These are phyloP conservation scores for Boletus reticuloceps DNA, from an alignment of 768 basidiomycete genomes.

Conservation along the genomic window DNA sequence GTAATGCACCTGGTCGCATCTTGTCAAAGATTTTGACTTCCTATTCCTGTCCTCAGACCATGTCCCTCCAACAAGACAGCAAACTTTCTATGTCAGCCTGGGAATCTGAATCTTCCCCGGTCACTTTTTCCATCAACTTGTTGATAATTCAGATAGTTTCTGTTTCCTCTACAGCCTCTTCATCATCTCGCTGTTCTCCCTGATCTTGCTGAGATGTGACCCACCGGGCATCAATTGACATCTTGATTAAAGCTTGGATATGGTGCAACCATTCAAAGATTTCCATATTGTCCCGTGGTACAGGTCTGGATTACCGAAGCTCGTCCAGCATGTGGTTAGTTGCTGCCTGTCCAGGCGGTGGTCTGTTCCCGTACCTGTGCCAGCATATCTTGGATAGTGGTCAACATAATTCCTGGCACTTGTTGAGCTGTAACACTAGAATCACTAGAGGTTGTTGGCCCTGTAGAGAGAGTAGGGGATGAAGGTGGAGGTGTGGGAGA, in stretches of 20 bases:
- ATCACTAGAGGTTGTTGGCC: slow-evolving; percentile 33
- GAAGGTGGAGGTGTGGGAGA: slow-evolving; percentile 36
- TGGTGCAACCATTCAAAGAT: slow-evolving; percentile 28
- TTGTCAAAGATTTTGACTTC: no score
- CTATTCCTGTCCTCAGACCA: slow-evolving; percentile 20
- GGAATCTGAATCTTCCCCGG: slow-evolving; percentile 26
- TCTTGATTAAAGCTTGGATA: slow-evolving; percentile 25
- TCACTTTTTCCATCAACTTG: slow-evolving; percentile 13
- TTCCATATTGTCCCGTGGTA: slow-evolving; percentile 40
- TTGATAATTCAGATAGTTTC: slow-evolving; percentile 18
- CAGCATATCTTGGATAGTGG: slow-evolving; percentile 52
- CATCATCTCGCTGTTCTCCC: neutral
- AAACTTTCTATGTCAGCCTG: slow-evolving; percentile 25
- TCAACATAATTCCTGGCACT: slow-evolving; percentile 33
- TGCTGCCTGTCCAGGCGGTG: slow-evolving; percentile 51
- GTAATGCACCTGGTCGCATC: no score
- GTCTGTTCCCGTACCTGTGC: slow-evolving; percentile 58
- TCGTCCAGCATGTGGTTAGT: slow-evolving; percentile 63
- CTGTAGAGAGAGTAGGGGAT: slow-evolving; percentile 34
- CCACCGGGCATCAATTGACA: slow-evolving; percentile 6
- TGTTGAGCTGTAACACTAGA: slow-evolving; percentile 35
- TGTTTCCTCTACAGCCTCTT: slow-evolving; percentile 5
- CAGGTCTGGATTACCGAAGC: slow-evolving; percentile 48
- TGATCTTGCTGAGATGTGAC: slow-evolving; percentile 1
- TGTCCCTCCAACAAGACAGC: slow-evolving; percentile 25